Evolutionary conservation across 2,329 filamentous ascomycete species (phyloP), one percentile per base, ranked within the genome.

Genomic region (Beauveria brongniartii): DNA sequence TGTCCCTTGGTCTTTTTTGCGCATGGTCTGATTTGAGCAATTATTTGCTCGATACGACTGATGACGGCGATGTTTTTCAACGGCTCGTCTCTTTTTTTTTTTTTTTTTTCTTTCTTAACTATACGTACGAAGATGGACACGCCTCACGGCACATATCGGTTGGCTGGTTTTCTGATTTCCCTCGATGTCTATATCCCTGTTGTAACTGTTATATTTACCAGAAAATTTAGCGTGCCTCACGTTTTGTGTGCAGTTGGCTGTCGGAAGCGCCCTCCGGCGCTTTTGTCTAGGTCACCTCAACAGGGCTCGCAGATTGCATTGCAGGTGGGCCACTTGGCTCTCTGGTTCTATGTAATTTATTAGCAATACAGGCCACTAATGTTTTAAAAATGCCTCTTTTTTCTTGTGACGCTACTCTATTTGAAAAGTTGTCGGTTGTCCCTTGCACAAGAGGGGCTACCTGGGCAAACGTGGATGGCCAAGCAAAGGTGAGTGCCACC

Each of bases 131-230:
- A 74, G 72, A 74, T 67, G 70, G 71, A 69, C 68, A 69, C 65
- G 73, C 73, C 73, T 74, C 73, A 71, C 73, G 73, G 73, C 73
- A 71, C 55, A 57, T 54, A 54, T 60, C 48, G 58, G 58, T 60
- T 60, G 58, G 58, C 50, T 60, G 50, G 50, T 54, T 59, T 53
- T 55, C 22, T 59, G 46, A 7, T 46, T 60, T 59, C 48, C 20
- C 34, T 46, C 44, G 9, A 34, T 46, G 50, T 55, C 26, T 59
- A 59, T 60, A 54, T 60, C 50, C 50, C 58, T 53, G 55, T 24
- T 51, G 44, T 50, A 41, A 43, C 34, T 51, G 22, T 50, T 30
- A 24, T 56, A 47, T 46, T 55, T 56, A 47, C 34, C 34, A n/a
- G 24, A 43, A 37, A 10, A 24, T 51, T 37, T 58, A 51, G 46